Evolutionary conservation across 306 rosid genomes (phyloP).

Genomic region (Cicer bijugum): DNA sequence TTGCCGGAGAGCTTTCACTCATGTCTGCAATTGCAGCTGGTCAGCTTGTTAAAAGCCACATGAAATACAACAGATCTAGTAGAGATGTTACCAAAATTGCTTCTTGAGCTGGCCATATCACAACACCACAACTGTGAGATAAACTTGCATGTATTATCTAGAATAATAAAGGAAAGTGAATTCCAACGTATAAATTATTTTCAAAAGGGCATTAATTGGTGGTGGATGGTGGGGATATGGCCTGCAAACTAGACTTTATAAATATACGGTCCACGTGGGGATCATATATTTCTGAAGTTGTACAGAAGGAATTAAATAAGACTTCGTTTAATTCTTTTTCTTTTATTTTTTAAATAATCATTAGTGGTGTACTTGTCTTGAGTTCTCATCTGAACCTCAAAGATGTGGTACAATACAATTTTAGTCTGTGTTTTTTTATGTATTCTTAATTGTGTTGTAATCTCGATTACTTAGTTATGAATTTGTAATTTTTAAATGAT

Average conservation of each 20-base stretch:
- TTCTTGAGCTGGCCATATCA: constrained; percentile 37
- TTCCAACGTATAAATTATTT: constrained; percentile 6
- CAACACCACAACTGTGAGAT: neutral
- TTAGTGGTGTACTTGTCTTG: constrained; percentile 11
- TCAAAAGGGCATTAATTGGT: constrained; percentile 5
- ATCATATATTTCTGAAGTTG: constrained; percentile 36
- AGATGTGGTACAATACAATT: neutral
- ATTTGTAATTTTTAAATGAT: no score
- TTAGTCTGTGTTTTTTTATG: neutral
- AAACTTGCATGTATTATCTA: constrained; percentile 4
- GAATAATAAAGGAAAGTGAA: neutral
- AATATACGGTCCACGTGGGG: constrained; percentile 30
- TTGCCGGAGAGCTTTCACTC: constrained; percentile 91
- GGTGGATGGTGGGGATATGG: constrained; percentile 20
- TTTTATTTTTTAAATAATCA: neutral
- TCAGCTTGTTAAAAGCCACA: constrained; percentile 86
- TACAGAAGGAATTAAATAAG: constrained; percentile 42
- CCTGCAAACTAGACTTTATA: constrained; percentile 25
- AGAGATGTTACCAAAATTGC: constrained; percentile 58
- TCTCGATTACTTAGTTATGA: constrained; percentile 1
- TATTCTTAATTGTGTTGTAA: constrained; percentile 26
- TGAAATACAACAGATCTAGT: constrained; percentile 93
- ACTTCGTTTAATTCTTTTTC: neutral
- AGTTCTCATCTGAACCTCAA: constrained; percentile 12
- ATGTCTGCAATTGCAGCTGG: constrained; percentile 96